Evolutionary conservation across 176 grass and related monocot species (phyloP), one percentile per base, ranked within the genome.

Genomic region (Elymus sibiricus): DNA sequence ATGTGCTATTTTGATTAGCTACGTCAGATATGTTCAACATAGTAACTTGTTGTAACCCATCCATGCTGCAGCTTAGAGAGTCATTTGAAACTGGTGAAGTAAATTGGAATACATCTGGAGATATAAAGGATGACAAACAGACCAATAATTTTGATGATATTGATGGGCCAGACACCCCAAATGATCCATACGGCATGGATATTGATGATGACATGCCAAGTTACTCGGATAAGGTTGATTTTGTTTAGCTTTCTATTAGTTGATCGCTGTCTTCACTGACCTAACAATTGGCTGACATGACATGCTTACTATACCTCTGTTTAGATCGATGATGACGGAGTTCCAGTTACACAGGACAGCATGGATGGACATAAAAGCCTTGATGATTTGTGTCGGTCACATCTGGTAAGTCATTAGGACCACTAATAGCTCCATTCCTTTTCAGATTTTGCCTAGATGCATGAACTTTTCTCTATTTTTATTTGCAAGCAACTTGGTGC

Each of bases 321-420:
- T 80, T 89, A 92, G 75, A 82, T 34, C 76, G 81, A 39, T 77
- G 81, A 77, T 79, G 72, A 76, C 32, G 86, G 43, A 34, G 49
- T 73, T 79, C 83, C 42, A 82, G 87, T n/a, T 59, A 73, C 82
- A 39, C 90, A 93, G 59, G 88, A 83, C 11, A 84, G 75, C 78
- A 49, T 70, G 34, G 86, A 91, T 82, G 86, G 58, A 42, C 73
- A 86, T 85, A 82, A 34, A 87, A 96, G 47, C 86, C 92, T 99
- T 67, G 97, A 91, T 2, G 90, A 93, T 55, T 91, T 99, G 87
- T 96, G 97, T 76, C 86, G 61, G 31, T 91, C 49, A 35, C 97
- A 99, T 82, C 83, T 96, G 92, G 97, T 99, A 89, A 92, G 83
- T 61, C 9, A 35, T 81, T 31, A 47, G 46, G 38, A 83, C 80